Conservation (phyloP, 441 rosid genomes). For the Jatropha podagrica region DNA sequence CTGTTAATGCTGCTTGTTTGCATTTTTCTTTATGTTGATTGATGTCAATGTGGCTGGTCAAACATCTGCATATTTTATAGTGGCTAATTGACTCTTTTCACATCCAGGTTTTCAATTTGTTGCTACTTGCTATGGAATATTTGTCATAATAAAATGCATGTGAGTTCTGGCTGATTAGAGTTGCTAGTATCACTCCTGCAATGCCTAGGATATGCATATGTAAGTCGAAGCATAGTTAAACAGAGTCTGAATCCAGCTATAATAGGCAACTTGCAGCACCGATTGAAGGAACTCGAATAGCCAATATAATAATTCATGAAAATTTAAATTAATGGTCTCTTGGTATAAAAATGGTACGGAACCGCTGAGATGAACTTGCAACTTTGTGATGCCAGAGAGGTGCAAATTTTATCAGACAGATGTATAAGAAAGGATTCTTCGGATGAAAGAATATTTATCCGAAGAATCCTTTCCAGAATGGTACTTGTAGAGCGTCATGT, state of each 20-base stretch:
- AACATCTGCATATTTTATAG: not conserved
- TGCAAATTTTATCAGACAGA: too few relatives aligned
- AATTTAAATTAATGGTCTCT: too few relatives aligned
- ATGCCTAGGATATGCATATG: not conserved
- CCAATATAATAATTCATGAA: too few relatives aligned
- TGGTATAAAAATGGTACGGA: too few relatives aligned
- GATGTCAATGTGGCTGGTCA: not conserved
- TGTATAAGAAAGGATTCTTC: not conserved
- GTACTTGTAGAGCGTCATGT: not conserved
- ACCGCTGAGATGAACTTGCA: too few relatives aligned
- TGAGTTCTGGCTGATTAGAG: not conserved
- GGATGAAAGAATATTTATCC: not conserved
- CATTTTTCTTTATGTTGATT: not conserved
- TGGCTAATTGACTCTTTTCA: not conserved
- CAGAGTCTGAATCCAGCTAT: not conserved
- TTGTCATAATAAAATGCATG: not conserved
- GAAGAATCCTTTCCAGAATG: not conserved
- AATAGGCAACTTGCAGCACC: too few relatives aligned
- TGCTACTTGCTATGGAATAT: not conserved
- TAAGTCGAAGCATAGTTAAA: not conserved
- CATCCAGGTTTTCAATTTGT: not conserved
- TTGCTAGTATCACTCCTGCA: not conserved
- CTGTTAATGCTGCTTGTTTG: not conserved
- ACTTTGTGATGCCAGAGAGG: too few relatives aligned
- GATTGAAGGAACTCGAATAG: too few relatives aligned